These are phyloP conservation scores for Podaxis pistillaris DNA, from an alignment of 768 basidiomycete genomes.

Conservation along the genomic window DNA sequence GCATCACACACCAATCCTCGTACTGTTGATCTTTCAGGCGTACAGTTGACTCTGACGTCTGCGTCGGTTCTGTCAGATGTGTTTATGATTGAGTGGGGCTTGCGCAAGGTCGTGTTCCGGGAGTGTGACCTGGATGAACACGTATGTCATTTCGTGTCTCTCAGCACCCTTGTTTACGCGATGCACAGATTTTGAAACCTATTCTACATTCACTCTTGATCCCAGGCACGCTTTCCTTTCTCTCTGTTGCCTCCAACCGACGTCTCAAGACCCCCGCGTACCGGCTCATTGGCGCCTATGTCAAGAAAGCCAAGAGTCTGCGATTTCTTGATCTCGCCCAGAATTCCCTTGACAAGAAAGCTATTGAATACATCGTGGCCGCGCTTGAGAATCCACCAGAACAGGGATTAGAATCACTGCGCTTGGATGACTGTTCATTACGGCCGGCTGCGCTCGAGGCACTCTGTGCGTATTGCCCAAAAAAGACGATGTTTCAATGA, in stretches of 20 bases:
- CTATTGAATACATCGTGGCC: slow-evolving; percentile 77
- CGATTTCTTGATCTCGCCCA: slow-evolving; percentile 92
- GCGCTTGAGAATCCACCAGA: slow-evolving; percentile 57
- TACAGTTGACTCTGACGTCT: slow-evolving; percentile 65
- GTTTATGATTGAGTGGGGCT: slow-evolving; percentile 90
- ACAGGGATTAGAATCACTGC: slow-evolving; percentile 69
- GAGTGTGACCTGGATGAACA: slow-evolving; percentile 86
- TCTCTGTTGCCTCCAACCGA: slow-evolving; percentile 86
- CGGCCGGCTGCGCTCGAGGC: slow-evolving; percentile 74
- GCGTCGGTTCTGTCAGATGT: slow-evolving; percentile 88
- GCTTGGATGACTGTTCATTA: slow-evolving; percentile 84
- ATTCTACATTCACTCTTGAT: slow-evolving; percentile 89
- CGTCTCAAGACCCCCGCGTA: slow-evolving; percentile 77
- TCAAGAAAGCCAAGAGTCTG: slow-evolving; percentile 72
- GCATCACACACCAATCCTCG: slow-evolving; percentile 59
- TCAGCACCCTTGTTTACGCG: not conserved
- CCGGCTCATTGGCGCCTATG: slow-evolving; percentile 75
- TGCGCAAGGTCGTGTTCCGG: slow-evolving; percentile 80
- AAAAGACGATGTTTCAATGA: not conserved
- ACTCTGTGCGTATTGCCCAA: slow-evolving; percentile 54
- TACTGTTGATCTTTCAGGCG: slow-evolving; percentile 76
- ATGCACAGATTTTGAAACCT: slow-evolving; percentile 72
- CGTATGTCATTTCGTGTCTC: slow-evolving; percentile 39
- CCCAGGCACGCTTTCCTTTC: slow-evolving; percentile 71
- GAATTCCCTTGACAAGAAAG: slow-evolving; percentile 79